Evolutionary conservation across 176 grass and related monocot genomes (phyloP).

Genomic region (Tillandsia leiboldiana): DNA sequence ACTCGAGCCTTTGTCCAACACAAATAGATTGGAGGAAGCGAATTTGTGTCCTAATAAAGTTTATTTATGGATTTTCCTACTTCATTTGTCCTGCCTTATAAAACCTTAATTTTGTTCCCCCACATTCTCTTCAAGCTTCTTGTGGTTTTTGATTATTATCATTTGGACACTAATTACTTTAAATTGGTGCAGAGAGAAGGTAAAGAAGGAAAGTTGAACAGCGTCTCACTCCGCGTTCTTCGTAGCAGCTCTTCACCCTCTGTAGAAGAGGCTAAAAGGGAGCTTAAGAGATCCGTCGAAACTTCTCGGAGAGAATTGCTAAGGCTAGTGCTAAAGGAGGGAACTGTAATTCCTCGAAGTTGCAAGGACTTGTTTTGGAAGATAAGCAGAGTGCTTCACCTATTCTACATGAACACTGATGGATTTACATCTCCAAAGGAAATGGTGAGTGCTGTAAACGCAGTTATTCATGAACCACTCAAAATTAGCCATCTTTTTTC

Average conservation of each 20-base stretch:
- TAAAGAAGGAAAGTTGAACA: slow-evolving; percentile 11
- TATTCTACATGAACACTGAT: slow-evolving; percentile 19
- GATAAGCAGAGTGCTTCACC: background rate
- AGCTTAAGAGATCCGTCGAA: background rate
- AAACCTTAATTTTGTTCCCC: background rate
- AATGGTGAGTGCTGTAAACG: slow-evolving; percentile 5
- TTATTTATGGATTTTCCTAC: too few species aligned
- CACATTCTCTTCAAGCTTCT: background rate
- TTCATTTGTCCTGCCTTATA: too few species aligned
- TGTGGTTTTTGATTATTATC: background rate
- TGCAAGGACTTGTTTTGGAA: slow-evolving; percentile 27
- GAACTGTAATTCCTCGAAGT: slow-evolving; percentile 11
- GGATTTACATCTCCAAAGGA: slow-evolving; percentile 9
- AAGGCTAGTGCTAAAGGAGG: slow-evolving; percentile 7
- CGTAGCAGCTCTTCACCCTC: background rate
- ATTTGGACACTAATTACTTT: background rate
- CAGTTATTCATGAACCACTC: slow-evolving; percentile 21
- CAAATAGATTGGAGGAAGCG: background rate
- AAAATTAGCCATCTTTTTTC: background rate
- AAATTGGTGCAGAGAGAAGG: slow-evolving; percentile 18
- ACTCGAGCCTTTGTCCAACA: too few species aligned
- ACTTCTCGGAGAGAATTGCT: background rate
- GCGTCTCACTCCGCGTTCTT: background rate
- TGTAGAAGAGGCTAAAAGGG: slow-evolving; percentile 6
- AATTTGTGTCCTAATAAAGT: too few species aligned